Evolutionary conservation across 257 asterid species (phyloP), one percentile per base, ranked within the genome.

Genomic region (Solanum pimpinellifolium): DNA sequence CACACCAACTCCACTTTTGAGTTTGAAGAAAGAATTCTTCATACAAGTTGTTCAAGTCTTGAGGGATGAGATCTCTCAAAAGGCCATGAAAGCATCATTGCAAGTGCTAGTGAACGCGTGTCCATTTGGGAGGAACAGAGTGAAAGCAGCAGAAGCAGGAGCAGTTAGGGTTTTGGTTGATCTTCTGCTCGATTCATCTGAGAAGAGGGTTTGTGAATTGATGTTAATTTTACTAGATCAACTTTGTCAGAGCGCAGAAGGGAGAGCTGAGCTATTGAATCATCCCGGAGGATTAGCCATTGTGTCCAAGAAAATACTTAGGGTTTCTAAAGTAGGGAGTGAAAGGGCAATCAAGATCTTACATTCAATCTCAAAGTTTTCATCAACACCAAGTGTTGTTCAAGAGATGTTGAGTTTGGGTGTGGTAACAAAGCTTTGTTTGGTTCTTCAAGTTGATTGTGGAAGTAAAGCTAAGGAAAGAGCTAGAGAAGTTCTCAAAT

Each of bases 171-270:
- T 90, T 4, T 25, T 93, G 47, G 84, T 96, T 18, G 94, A 96
- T 7, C 93, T 92, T 0, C 89, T 96, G 0, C 92, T 95, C 14
- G 94, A 93, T 5, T 83, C 90, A 3, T 7, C 83, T 0, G 95
- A 96, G 2, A 93, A 88, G 42, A 73, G 98, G 84, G 70, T 47
- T 1, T 88, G 88, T 0, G 99, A 96, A 89, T 89, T 92, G 95
- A 59, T 89, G 3, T 60, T 96, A 14, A 70, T 65, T 20, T 86
- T 91, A 52, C 6, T 96, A 85, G 99, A 96, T 46, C 76, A 86
- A 60, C 89, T 95, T 4, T 94, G 98, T 93, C 98, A 92, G 86
- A 92, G 96, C 74, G 98, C 99, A 0, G 99, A 96, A 68, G 99
- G 99, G 9, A 86, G 98, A 66, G 93, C 98, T 1, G 98, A 92